phyloP scores from a whole-genome alignment of 1,284 basidiomycete species.

The Microbotryum silenes-acaulis region DNA sequence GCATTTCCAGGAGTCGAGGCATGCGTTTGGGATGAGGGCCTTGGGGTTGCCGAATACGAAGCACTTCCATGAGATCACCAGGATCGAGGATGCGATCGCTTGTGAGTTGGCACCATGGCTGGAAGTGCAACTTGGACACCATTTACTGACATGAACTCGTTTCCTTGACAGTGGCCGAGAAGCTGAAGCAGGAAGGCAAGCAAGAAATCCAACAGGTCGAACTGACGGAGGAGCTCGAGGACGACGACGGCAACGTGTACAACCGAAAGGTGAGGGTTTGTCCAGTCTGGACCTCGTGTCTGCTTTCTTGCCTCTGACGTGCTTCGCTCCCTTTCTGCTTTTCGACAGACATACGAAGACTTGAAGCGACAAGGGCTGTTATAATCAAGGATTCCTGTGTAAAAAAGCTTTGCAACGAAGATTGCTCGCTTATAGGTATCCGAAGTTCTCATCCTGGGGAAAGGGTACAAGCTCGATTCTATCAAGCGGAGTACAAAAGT shows the following conservation, averaged over 20 bases:
- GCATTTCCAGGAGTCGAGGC: conserved; percentile 88
- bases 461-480: too few relatives aligned
- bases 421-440: too few relatives aligned
- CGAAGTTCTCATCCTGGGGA: too few relatives aligned
- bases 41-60: conserved; percentile 95
- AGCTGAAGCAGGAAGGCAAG: conserved; percentile 84
- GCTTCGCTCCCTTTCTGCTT: background rate
- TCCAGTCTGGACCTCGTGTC: background rate
- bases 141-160: background rate
- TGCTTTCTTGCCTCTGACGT: conserved; percentile 1
- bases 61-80: conserved; percentile 97
- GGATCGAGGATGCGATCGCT: conserved; percentile 90
- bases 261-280: conserved; percentile 33
- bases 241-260: conserved; percentile 94
- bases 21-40: conserved; percentile 97
- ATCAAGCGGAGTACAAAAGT: background rate
- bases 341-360: conserved; percentile 68
- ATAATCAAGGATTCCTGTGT: background rate
- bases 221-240: conserved; percentile 92
- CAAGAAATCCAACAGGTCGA: conserved; percentile 85
- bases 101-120: conserved; percentile 50
- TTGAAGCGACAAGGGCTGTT: conserved; percentile 85
- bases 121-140: background rate
- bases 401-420: too few relatives aligned
- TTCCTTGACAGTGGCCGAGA: conserved; percentile 70